Percentiles rank a stretch among this genome's conserved stretches.
phyloP scores from a whole-genome alignment of 768 basidiomycete genomes.

The Lactarius quietus region DNA sequence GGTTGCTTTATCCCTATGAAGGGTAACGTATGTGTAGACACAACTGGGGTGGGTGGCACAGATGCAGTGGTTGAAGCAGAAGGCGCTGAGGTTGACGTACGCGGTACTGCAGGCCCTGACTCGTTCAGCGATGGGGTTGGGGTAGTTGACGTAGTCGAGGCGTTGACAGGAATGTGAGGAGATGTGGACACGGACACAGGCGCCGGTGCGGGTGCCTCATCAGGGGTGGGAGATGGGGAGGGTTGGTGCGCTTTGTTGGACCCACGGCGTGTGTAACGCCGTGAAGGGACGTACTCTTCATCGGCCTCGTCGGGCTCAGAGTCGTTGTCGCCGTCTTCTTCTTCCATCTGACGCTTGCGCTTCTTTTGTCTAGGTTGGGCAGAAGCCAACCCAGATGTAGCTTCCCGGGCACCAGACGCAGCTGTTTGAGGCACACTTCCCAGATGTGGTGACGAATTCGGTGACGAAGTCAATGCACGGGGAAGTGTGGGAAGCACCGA shows the following conservation, averaged over 20 bases:
- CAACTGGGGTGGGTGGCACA: not conserved
- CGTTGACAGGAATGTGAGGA: not conserved
- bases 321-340: not conserved
- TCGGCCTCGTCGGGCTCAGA: not conserved
- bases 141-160: not conserved
- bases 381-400: not conserved
- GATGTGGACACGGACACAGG: not conserved
- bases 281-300: conserved; percentile 2
- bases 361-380: not conserved
- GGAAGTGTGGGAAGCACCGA: conserved; percentile 7
- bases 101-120: not conserved
- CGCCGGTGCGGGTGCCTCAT: not conserved
- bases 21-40: not conserved
- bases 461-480: not conserved
- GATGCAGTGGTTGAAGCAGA: not conserved
- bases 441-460: not conserved
- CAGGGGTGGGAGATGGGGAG: not conserved
- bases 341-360: conserved; percentile 8
- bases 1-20: not conserved
- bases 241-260: conserved; percentile 3
- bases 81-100: not conserved
- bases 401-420: no score
- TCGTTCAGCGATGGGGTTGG: conserved; percentile 16
- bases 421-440: not conserved
- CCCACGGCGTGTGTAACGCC: not conserved